Conservation (phyloP, 129 eudicot species). For the Ambrosia artemisiifolia region DNA sequence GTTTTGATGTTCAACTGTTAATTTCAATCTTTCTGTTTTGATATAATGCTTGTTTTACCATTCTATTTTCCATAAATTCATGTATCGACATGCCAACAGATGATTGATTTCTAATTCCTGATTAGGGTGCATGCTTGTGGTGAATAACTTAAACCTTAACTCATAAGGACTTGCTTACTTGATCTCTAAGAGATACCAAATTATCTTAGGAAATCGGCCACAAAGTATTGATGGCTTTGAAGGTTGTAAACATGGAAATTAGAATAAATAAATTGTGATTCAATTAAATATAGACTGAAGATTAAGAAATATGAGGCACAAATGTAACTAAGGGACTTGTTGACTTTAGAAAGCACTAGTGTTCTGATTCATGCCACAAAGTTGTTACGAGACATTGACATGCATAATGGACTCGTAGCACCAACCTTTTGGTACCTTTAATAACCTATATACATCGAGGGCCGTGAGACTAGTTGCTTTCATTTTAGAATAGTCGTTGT, state of each 20-base stretch:
- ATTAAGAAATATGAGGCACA: slow-evolving; percentile 9
- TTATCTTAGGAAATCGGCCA: not conserved
- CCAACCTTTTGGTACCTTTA: not conserved
- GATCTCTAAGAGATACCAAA: not conserved
- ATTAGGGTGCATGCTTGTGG: not conserved
- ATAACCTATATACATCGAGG: no score
- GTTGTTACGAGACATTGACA: not conserved
- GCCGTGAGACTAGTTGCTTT: no score
- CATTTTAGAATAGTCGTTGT: no score
- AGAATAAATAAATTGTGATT: not conserved
- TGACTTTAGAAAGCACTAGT: slow-evolving; percentile 6
- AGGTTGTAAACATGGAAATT: not conserved
- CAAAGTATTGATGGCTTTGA: not conserved
- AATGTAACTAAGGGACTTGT: slow-evolving; percentile 4
- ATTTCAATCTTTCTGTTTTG: not conserved
- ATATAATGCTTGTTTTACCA: not conserved
- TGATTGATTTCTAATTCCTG: not conserved
- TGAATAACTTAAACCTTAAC: not conserved
- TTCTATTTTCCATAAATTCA: no score
- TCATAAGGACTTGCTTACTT: not conserved
- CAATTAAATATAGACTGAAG: not conserved
- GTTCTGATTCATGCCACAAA: slow-evolving; percentile 12
- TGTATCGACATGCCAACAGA: not conserved
- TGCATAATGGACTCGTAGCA: not conserved
- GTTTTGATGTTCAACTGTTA: not conserved